These are phyloP conservation scores for Moniliophthora roreri DNA, from an alignment of 1,284 basidiomycete species.

Conservation along the genomic window DNA sequence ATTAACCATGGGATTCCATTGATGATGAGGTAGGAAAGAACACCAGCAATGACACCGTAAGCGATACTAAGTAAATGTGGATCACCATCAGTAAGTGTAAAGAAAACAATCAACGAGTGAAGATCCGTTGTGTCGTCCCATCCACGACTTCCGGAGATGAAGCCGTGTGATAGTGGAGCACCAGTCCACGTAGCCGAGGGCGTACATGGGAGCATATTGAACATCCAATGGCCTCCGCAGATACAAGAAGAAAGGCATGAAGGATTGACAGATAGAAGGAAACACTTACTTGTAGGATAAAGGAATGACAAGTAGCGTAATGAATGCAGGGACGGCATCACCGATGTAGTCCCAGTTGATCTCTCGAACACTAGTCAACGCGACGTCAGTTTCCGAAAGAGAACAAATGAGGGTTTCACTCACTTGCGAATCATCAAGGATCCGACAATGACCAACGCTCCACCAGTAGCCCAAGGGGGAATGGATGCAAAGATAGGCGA, in stretches of 20 bases:
- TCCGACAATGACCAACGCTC: slow-evolving; percentile 85
- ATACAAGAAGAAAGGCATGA: too few species aligned
- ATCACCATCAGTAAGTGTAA: background rate
- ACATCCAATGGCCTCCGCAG: too few species aligned
- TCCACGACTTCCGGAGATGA: background rate
- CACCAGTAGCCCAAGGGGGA: slow-evolving; percentile 87
- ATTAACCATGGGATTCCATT: slow-evolving; percentile 71
- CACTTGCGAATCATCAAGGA: slow-evolving; percentile 88
- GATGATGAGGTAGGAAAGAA: slow-evolving; percentile 70
- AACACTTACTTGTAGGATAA: slow-evolving; percentile 70
- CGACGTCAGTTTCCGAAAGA: background rate
- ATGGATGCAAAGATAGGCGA: slow-evolving; percentile 89
- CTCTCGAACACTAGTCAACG: slow-evolving; percentile 56
- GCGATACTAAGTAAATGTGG: slow-evolving; percentile 60
- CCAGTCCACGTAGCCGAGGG: too few species aligned
- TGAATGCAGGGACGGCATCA: slow-evolving; percentile 83
- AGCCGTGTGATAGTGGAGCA: background rate
- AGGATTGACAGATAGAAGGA: slow-evolving; percentile 1
- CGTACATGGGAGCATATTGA: too few species aligned
- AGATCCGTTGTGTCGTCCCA: background rate
- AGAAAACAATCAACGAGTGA: background rate
- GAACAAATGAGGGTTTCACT: slow-evolving; percentile 20
- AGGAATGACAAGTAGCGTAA: slow-evolving; percentile 77
- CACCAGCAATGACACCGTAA: slow-evolving; percentile 85
- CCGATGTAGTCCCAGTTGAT: slow-evolving; percentile 91